Percentiles rank a stretch among this genome's conserved stretches.
These are phyloP conservation scores for Ogataea hybrid DNA, from an alignment of 1,139 yeast genomes.

Conservation along the genomic window DNA sequence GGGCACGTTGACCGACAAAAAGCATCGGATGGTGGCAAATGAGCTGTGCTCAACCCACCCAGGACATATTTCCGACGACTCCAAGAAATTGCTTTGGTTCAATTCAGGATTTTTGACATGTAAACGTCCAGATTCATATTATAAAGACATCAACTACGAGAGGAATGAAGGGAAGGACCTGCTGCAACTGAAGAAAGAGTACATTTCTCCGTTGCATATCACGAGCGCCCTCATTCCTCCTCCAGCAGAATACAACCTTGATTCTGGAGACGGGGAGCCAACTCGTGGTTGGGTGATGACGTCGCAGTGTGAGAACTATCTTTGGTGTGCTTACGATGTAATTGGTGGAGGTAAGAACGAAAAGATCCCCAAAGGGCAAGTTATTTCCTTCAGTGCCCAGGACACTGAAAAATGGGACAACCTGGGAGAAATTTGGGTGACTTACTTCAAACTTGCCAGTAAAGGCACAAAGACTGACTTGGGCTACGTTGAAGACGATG, in stretches of 20 bases:
- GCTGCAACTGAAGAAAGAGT: conserved; percentile 36
- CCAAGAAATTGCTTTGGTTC: conserved; percentile 52
- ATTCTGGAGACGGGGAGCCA: conserved; percentile 39
- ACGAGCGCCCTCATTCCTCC: conserved; percentile 61
- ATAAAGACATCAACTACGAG: conserved; percentile 33
- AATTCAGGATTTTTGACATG: conserved; percentile 67
- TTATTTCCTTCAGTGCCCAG: conserved; percentile 21
- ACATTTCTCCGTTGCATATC: conserved; percentile 45
- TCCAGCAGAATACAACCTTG: conserved; percentile 37
- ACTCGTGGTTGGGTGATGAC: conserved; percentile 60
- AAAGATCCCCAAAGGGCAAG: conserved; percentile 28
- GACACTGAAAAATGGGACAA: conserved; percentile 28
- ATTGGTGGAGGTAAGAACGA: conserved; percentile 39
- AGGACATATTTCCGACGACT: conserved; percentile 55
- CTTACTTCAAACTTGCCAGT: conserved; percentile 26
- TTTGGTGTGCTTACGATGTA: conserved; percentile 59
- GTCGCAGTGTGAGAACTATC: conserved; percentile 49
- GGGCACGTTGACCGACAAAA: conserved; percentile 39
- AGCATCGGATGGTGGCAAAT: conserved; percentile 34
- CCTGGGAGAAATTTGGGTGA: conserved; percentile 32
- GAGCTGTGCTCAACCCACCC: conserved; percentile 70
- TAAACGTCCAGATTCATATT: conserved; percentile 44
- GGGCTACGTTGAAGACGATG: conserved; percentile 31
- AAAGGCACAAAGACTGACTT: conserved; percentile 22
- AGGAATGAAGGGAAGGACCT: conserved; percentile 26